Percentiles rank a stretch among this genome's conserved stretches.
These are phyloP conservation scores for Lasiosphaeriaceae sp. DNA, from an alignment of 495 filamentous ascomycete genomes.

Conservation along the genomic window DNA sequence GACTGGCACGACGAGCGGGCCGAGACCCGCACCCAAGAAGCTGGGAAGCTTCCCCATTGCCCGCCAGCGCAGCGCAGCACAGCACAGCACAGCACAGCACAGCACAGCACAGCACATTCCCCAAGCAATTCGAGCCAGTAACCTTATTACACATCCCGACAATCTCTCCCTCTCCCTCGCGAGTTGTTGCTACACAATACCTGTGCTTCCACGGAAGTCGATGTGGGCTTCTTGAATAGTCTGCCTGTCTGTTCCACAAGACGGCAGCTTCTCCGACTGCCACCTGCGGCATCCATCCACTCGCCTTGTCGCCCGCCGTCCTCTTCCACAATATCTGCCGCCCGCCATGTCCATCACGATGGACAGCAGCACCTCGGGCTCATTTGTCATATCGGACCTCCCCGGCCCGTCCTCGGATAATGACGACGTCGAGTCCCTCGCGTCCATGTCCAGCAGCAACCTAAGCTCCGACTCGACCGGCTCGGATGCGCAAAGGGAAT, in stretches of 20 bases:
- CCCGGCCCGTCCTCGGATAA: constrained; percentile 40
- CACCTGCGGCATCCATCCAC: constrained; percentile 3
- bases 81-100: neutral
- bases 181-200: neutral
- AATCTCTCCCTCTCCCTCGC: neutral
- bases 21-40: neutral
- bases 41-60: no score
- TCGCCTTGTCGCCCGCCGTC: neutral
- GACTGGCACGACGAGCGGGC: neutral
- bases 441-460: constrained; percentile 63
- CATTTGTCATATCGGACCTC: constrained; percentile 40
- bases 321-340: neutral
- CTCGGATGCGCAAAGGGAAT: constrained; percentile 86
- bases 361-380: constrained; percentile 25
- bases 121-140: neutral
- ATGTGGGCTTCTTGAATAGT: constrained; percentile 7
- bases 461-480: constrained; percentile 55
- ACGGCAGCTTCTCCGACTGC: neutral
- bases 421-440: constrained; percentile 75
- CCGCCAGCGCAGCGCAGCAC: neutral
- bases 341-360: constrained; percentile 20
- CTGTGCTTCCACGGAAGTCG: neutral
- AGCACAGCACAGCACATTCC: neutral
- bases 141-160: neutral
- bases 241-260: constrained; percentile 3